Conservation (phyloP, 2,329 filamentous ascomycete genomes). For the Gaeumannomyces sp. region DNA sequence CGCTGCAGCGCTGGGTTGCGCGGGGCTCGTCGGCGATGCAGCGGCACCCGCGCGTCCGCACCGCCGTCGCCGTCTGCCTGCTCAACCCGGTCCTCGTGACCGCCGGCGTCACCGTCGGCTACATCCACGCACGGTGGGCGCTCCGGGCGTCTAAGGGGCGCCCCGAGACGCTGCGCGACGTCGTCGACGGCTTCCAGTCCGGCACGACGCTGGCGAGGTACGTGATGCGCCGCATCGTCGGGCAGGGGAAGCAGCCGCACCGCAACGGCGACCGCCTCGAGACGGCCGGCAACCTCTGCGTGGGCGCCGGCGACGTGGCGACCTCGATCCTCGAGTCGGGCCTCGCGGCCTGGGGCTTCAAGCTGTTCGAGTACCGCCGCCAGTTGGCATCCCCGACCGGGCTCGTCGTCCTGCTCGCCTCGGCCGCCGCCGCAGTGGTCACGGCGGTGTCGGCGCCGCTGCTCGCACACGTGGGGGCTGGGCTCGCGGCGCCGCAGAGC, state of each 20-base stretch:
- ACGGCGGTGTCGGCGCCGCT: slow-evolving; percentile 38
- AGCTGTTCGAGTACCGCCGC: slow-evolving; percentile 43
- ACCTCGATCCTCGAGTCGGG: slow-evolving; percentile 43
- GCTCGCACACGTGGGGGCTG: slow-evolving; percentile 26
- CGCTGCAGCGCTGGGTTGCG: slow-evolving; percentile 25
- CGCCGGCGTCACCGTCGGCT: slow-evolving; percentile 37
- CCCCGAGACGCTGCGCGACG: slow-evolving; percentile 16
- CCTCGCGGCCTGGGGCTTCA: slow-evolving; percentile 47
- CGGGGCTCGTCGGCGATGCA: slow-evolving; percentile 1
- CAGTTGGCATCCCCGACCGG: slow-evolving; percentile 40
- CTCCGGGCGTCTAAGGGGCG: slow-evolving; percentile 10
- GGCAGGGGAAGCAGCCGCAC: slow-evolving; percentile 6
- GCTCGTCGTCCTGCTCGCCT: slow-evolving; percentile 30
- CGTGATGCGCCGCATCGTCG: slow-evolving; percentile 13
- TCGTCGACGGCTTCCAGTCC: slow-evolving; percentile 23
- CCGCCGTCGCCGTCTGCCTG: slow-evolving; percentile 31
- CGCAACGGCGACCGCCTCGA: not conserved
- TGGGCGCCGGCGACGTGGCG: slow-evolving; percentile 43
- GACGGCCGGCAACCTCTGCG: slow-evolving; percentile 16
- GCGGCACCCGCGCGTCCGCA: slow-evolving; percentile 16
- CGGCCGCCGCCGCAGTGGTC: slow-evolving; percentile 29
- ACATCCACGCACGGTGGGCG: slow-evolving; percentile 32
- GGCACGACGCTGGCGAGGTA: slow-evolving; percentile 24
- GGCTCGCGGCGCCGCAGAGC: slow-evolving; percentile 22
- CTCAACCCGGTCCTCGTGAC: slow-evolving; percentile 42